phyloP scores from a whole-genome alignment of 768 basidiomycete species.

The Neoboletus brunneissimus region DNA sequence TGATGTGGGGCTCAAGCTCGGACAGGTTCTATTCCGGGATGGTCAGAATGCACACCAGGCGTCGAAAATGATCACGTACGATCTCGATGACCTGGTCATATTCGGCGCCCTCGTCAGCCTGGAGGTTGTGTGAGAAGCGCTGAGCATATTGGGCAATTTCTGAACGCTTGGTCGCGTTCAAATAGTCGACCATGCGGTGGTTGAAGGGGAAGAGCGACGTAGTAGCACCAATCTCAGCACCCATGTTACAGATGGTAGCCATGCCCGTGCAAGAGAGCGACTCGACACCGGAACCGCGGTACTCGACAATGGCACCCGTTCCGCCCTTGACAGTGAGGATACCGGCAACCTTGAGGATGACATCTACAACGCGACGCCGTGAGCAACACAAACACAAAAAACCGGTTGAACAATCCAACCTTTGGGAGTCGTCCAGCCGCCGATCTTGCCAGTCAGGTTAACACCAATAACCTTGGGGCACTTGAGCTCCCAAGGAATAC shows the following conservation, averaged over 20 bases:
- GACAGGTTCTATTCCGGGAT: conserved; percentile 68
- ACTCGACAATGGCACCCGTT: conserved; percentile 98
- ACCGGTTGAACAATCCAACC: conserved; percentile 42
- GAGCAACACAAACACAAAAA: background rate
- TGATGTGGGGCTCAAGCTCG: conserved; percentile 98
- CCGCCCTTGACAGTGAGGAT: conserved; percentile 99
- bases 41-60: background rate
- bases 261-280: conserved; percentile 97
- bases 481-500: conserved; percentile 98
- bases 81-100: conserved; percentile 96
- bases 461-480: conserved; percentile 99
- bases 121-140: conserved; percentile 85
- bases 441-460: conserved; percentile 90
- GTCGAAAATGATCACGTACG: conserved; percentile 41
- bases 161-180: conserved; percentile 90
- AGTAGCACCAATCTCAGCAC: conserved; percentile 98
- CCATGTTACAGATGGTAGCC: conserved; percentile 99
- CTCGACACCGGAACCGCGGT: conserved; percentile 91
- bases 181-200: conserved; percentile 86
- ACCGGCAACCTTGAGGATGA: conserved; percentile 98
- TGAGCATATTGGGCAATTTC: conserved; percentile 89
- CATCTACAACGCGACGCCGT: conserved; percentile 50
- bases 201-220: conserved; percentile 99
- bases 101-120: conserved; percentile 82
- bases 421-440: conserved; percentile 98